Base-by-base conservation (phyloP, 176 grass and related monocot species). In the Canna indica region DNA sequence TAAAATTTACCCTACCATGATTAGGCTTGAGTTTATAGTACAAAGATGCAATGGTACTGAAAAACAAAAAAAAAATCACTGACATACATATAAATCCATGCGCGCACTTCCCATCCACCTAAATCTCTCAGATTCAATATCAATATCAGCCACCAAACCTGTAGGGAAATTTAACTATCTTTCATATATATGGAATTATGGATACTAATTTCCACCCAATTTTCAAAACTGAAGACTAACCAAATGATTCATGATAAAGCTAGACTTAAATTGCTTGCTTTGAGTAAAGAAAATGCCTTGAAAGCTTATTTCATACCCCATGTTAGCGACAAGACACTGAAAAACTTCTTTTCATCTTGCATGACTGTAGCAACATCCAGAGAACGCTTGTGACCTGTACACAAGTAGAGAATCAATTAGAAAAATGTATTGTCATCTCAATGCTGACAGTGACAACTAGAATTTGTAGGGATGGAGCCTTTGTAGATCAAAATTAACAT, bases 41-140 rank as follows among this genome's bases (percentile, higher is more conserved):
- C 24, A 32, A 32, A 61, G 32, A 58, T 25, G 28, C 9, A 12
- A 5, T 16, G 28, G 4, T 18, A 29, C 22, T 30, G 15, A 17
- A 16, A 18, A 59, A n/a, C 5, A 59, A 59, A 16, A 16, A 30
- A 32, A 16, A 17, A 13, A 16, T 62, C 4, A 62, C 15, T 32
- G 22, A 35, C 81, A 47, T 81, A 96, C 88, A 80, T 96, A 96
- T 52, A 91, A 88, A 64, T 91, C 88, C 1, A 96, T 24, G 32
- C 91, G 85, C 62, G 83, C 76, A 66, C 83, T 96, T 86, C 88
- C 91, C 83, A 91, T 88, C 91, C 91, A 96, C 65, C 91, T 80
- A 52, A 86, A 88, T 59, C 77, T 96, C 78, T 96, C 85, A 0
- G 91, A 91, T 72, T 96, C 85, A 17, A 91, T 88, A 25, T 96